phyloP scores from a whole-genome alignment of 805 yeast species.

The Lipomyces sp. region DNA sequence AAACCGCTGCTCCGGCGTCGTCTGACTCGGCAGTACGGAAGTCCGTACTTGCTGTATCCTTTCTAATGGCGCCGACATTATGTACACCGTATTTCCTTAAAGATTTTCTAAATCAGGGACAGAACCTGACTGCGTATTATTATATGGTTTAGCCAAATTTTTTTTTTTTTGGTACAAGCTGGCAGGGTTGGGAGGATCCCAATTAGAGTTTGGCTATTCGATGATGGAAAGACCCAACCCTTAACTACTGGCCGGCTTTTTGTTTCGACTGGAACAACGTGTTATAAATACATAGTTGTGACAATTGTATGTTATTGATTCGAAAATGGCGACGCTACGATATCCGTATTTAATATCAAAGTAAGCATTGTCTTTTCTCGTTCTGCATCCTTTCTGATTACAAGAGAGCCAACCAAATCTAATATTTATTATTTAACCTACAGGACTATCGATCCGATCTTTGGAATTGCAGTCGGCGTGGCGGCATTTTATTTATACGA shows the following conservation, averaged over 20 bases:
- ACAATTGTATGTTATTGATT: background rate
- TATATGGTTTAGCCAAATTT: background rate
- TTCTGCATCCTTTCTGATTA: background rate
- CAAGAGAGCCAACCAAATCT: background rate
- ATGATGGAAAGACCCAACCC: too few species aligned
- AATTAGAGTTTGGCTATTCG: too few species aligned
- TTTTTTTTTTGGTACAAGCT: background rate
- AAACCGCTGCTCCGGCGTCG: constrained; percentile 90
- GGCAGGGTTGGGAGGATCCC: background rate
- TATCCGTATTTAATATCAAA: constrained; percentile 38
- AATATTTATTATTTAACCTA: background rate
- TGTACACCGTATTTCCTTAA: background rate
- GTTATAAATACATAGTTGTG: background rate
- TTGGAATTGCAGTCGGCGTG: constrained; percentile 37
- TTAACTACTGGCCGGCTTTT: too few species aligned
- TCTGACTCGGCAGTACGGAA: constrained; percentile 78
- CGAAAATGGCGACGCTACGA: constrained; percentile 10
- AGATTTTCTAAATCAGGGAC: background rate
- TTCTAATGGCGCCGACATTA: constrained; percentile 75
- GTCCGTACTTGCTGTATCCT: constrained; percentile 68
- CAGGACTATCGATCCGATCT: constrained; percentile 36
- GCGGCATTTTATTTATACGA: constrained; percentile 37
- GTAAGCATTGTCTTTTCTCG: constrained; percentile 9
- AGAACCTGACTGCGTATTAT: background rate
- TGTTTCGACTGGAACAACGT: background rate